Conservation (phyloP, 768 basidiomycete species). For the Pulveroboletus sp. region DNA sequence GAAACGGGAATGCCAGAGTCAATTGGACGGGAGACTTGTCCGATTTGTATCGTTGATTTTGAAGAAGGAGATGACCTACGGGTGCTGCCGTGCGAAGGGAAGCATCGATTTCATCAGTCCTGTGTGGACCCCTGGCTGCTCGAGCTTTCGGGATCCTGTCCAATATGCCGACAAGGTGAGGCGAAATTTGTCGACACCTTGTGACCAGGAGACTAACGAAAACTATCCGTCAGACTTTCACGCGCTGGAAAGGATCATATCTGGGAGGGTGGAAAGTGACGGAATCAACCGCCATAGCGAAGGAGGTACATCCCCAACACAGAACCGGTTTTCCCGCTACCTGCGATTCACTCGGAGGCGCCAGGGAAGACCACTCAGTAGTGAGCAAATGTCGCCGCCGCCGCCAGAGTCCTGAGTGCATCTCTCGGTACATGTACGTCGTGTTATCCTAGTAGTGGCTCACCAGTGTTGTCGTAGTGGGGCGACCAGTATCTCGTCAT, state of each 20-base stretch:
- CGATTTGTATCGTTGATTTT: slow-evolving; percentile 93
- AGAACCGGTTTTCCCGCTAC: slow-evolving; percentile 54
- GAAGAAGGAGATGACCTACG: slow-evolving; percentile 91
- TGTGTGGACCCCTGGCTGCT: slow-evolving; percentile 95
- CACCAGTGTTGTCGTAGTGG: background rate
- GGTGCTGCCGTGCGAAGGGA: slow-evolving; percentile 85
- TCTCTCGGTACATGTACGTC: background rate
- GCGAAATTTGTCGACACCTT: background rate
- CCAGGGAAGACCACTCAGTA: slow-evolving; percentile 38
- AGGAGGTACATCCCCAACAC: slow-evolving; percentile 13
- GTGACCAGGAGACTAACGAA: background rate
- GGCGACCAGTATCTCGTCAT: too few relatives aligned
- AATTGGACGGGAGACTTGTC: slow-evolving; percentile 83
- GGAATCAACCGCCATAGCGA: slow-evolving; percentile 10
- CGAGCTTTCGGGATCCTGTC: slow-evolving; percentile 85
- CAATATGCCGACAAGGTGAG: slow-evolving; percentile 86
- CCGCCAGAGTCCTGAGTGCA: slow-evolving; percentile 8
- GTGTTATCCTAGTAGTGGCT: background rate
- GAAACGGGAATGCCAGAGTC: slow-evolving; percentile 53
- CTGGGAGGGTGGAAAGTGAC: slow-evolving; percentile 27
- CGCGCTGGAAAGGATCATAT: slow-evolving; percentile 55
- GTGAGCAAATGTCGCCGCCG: slow-evolving; percentile 25
- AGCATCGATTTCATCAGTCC: slow-evolving; percentile 83
- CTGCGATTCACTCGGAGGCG: slow-evolving; percentile 48
- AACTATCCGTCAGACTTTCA: slow-evolving; percentile 44